Conservation (phyloP, 2,329 filamentous ascomycete species). For the Talaromyces sp. region DNA sequence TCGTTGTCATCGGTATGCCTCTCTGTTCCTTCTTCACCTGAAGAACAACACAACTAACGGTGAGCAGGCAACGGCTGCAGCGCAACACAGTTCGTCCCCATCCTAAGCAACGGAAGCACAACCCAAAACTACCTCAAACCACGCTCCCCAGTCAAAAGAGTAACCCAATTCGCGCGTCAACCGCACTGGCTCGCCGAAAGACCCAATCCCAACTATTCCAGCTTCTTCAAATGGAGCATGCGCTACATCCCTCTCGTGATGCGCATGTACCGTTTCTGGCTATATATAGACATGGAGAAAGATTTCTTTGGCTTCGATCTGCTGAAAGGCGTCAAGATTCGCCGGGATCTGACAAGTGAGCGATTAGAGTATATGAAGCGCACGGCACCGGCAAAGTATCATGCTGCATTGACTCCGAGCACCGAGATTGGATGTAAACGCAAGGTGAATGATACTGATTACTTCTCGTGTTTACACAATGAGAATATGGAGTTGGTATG, state of each 20-base stretch:
- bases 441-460: constrained; percentile 48
- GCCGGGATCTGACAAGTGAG: constrained; percentile 36
- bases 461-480: constrained; percentile 43
- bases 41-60: background rate
- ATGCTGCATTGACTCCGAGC: constrained; percentile 43
- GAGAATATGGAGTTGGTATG: constrained; percentile 43
- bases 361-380: constrained; percentile 44
- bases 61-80: constrained; percentile 46
- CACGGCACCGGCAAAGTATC: constrained; percentile 45
- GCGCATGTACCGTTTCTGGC: constrained; percentile 43
- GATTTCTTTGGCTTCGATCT: constrained; percentile 45
- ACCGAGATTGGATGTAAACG: constrained; percentile 50
- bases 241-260: constrained; percentile 46
- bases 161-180: constrained; percentile 52
- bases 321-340: constrained; percentile 35
- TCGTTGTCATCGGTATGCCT: constrained; percentile 37
- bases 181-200: constrained; percentile 50
- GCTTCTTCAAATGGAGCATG: constrained; percentile 45
- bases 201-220: constrained; percentile 42
- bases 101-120: constrained; percentile 36
- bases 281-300: constrained; percentile 45
- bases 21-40: background rate
- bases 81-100: constrained; percentile 49
- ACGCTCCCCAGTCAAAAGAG: constrained; percentile 33
- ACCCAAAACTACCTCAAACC: background rate